A percentile compares a stretch with the other conserved stretches of the same genome.
phyloP scores from a whole-genome alignment of 148 eudicot species.

The Rhododendron kiyosumense region DNA sequence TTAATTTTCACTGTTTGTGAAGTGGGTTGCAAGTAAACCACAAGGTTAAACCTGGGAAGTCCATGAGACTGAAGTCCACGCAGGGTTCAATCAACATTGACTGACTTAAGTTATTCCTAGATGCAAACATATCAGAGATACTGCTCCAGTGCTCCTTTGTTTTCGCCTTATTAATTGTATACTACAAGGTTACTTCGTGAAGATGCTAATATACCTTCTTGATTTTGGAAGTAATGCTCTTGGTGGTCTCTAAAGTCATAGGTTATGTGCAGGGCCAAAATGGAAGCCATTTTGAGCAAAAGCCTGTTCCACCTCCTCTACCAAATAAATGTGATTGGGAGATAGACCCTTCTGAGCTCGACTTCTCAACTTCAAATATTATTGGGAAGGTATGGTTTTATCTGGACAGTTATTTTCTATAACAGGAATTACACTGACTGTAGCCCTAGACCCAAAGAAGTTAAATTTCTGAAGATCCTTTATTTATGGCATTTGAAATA shows the following conservation, averaged over 20 bases:
- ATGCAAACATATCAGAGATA: background rate
- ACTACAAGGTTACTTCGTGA: background rate
- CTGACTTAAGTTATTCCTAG: background rate
- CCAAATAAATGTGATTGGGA: conserved; percentile 98
- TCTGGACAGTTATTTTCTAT: conserved; percentile 4
- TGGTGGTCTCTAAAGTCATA: conserved; percentile 9
- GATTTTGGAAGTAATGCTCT: background rate
- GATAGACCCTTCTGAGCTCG: conserved; percentile 88
- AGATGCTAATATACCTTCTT: conserved; percentile 3
- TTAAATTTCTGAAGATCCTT: background rate
- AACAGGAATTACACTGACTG: background rate
- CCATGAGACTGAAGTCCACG: background rate
- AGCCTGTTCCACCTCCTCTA: conserved; percentile 82
- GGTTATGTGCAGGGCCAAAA: conserved; percentile 74
- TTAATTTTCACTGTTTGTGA: background rate
- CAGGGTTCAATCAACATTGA: background rate
- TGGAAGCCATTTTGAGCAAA: conserved; percentile 97
- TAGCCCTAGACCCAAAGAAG: background rate
- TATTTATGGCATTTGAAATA: background rate
- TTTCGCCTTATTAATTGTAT: background rate
- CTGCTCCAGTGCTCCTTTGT: background rate
- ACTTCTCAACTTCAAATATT: conserved; percentile 61
- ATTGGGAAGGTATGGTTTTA: conserved; percentile 76
- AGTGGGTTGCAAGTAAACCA: background rate
- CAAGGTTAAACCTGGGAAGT: background rate